Conservation (phyloP, 1,284 basidiomycete species). For the Psilocybe mexicana region DNA sequence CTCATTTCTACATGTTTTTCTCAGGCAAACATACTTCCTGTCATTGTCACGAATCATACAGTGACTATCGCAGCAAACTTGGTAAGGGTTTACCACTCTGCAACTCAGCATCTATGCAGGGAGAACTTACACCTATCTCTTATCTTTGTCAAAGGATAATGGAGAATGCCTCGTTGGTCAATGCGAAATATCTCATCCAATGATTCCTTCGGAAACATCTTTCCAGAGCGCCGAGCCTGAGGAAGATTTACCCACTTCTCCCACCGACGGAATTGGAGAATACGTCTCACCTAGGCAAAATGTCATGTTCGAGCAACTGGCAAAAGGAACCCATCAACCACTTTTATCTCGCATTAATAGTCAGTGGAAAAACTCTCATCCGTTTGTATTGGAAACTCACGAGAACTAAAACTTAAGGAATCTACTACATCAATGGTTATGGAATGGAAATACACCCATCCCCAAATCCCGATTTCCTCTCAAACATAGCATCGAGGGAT, state of each 20-base stretch:
- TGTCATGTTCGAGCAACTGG: conserved; percentile 63
- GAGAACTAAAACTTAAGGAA: conserved; percentile 42
- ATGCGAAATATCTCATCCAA: conserved; percentile 96
- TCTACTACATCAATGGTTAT: conserved; percentile 94
- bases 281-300: conserved; percentile 53
- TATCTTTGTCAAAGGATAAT: conserved; percentile 56
- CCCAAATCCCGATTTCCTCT: conserved; percentile 82
- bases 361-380: conserved; percentile 36
- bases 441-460: conserved; percentile 88
- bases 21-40: conserved; percentile 82
- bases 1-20: not conserved
- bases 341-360: conserved; percentile 68
- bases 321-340: conserved; percentile 55
- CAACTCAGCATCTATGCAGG: conserved; percentile 11
- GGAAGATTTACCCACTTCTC: conserved; percentile 40
- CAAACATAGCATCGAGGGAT: conserved; percentile 63
- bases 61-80: conserved; percentile 97
- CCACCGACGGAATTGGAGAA: conserved; percentile 55
- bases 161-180: conserved; percentile 86
- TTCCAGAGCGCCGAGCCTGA: conserved; percentile 27
- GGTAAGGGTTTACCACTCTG: conserved; percentile 45
- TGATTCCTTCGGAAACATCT: conserved; percentile 36
- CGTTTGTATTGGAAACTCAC: too few species aligned
- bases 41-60: conserved; percentile 93
- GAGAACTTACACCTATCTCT: not conserved